phyloP scores from a whole-genome alignment of 192 early-diverging fungal genomes.

The Rhizophagus sp. region DNA sequence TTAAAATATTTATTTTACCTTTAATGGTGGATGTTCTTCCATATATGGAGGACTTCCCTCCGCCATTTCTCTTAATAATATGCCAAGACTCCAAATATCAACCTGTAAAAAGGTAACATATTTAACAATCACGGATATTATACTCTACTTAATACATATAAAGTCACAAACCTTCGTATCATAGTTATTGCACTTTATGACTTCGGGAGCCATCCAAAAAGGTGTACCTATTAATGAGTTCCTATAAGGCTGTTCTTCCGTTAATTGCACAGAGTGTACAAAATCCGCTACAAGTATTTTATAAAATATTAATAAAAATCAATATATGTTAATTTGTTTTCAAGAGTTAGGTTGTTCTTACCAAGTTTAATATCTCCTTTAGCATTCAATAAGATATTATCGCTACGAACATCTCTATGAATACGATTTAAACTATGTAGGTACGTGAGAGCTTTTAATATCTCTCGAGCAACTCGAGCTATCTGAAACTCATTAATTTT shows the following conservation, averaged over 20 bases:
- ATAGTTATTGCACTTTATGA: slow-evolving; percentile 87
- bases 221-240: slow-evolving; percentile 88
- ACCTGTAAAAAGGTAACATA: slow-evolving; percentile 39
- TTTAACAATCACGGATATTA: not conserved
- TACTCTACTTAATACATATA: not conserved
- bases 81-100: slow-evolving; percentile 93
- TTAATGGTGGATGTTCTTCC: slow-evolving; percentile 76
- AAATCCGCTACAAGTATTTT: slow-evolving; percentile 72
- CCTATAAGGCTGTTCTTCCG: slow-evolving; percentile 74
- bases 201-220: slow-evolving; percentile 99
- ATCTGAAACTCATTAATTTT: slow-evolving; percentile 88
- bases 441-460: slow-evolving; percentile 70
- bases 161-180: slow-evolving; percentile 56
- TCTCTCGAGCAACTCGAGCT: slow-evolving; percentile 85
- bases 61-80: slow-evolving; percentile 93
- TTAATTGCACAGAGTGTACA: slow-evolving; percentile 90
- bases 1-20: slow-evolving; percentile 35
- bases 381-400: slow-evolving; percentile 84
- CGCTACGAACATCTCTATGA: slow-evolving; percentile 90
- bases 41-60: slow-evolving; percentile 95
- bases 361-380: slow-evolving; percentile 84
- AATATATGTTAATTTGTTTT: not conserved
- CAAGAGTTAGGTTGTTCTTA: slow-evolving; percentile 11
- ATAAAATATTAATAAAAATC: slow-evolving; percentile 12
- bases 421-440: slow-evolving; percentile 79